Evolutionary conservation across 768 basidiomycete genomes (phyloP), one percentile per base, ranked within the genome.

Genomic region (Mycena galericulata): DNA sequence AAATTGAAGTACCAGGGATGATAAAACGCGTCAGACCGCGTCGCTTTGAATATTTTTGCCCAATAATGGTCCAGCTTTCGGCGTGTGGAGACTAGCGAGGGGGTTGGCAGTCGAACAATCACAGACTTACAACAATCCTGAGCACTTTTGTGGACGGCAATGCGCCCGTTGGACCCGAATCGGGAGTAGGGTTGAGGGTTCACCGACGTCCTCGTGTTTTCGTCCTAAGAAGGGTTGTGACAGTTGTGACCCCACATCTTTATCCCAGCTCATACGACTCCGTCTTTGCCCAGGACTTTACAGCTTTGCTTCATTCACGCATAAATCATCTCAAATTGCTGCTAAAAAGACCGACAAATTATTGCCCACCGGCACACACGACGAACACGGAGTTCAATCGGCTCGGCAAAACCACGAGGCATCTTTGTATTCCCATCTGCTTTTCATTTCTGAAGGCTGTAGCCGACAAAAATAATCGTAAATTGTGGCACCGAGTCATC

Each of bases 391-490:
- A 73, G 69, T 79, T 73, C 73, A 75, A 75, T 77, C 75, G 75
- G 73, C 70, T 76, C 78, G 79, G 80, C 77, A 78, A 76, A 74
- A 77, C 79, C 82, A 82, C 82, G 82, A 82, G 82, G 82, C 82
- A 65, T 75, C 76, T 72, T 75, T 77, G 78, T 78, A 77, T 79
- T 79, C 79, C 78, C 79, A 78, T 75, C 77, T 75, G 64, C 73
- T 65, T 73, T 77, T 78, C 74, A 74, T 69, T 72, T 75, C 74
- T 46, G 18, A 47, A 74, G 69, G 73, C 71, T 73, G 73, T 72
- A 71, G 73, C 73, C 69, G 62, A 73, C 41, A 65, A 67, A 62
- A 72, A 47, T 59, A 67, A 27, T 63, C 51, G 55, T 61, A 77
- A 77, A 77, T 74, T 74, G 72, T 77, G 69, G 67, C 75, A 75